Conservation (phyloP, 2,329 filamentous ascomycete genomes). For the Pseudonectria buxi region DNA sequence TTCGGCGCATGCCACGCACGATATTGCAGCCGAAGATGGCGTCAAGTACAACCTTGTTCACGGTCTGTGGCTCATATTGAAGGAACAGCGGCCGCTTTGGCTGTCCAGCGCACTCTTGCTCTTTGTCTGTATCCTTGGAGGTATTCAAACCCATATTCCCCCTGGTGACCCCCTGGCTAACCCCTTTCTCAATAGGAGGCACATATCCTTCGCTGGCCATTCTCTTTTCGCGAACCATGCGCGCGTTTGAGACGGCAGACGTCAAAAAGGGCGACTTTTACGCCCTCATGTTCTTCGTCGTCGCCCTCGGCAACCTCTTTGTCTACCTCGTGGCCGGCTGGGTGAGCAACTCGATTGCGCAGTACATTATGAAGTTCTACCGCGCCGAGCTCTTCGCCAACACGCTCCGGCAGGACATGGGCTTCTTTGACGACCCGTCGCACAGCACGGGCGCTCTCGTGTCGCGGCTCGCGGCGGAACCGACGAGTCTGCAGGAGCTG, state of each 20-base stretch:
- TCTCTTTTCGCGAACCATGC: slow-evolving; percentile 34
- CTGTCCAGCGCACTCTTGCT: slow-evolving; percentile 11
- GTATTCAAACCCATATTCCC: slow-evolving; percentile 8
- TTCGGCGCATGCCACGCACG: slow-evolving; percentile 16
- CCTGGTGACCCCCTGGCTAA: not conserved
- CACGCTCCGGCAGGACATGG: slow-evolving; percentile 48
- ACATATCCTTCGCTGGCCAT: slow-evolving; percentile 35
- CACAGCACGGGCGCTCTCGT: slow-evolving; percentile 34
- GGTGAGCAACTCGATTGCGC: slow-evolving; percentile 27
- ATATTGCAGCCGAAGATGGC: slow-evolving; percentile 3
- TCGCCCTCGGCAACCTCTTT: slow-evolving; percentile 40
- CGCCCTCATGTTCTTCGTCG: slow-evolving; percentile 49
- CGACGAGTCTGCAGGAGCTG: slow-evolving; percentile 43
- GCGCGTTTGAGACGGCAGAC: slow-evolving; percentile 28
- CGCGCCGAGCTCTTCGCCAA: slow-evolving; percentile 40
- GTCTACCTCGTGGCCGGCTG: slow-evolving; percentile 35
- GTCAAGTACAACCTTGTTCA: slow-evolving; percentile 20
- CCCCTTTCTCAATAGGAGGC: slow-evolving; percentile 19
- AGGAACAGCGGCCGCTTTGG: slow-evolving; percentile 25
- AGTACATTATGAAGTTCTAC: slow-evolving; percentile 29
- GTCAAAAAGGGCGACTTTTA: slow-evolving; percentile 42
- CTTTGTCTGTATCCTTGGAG: slow-evolving; percentile 21
- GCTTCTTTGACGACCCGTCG: slow-evolving; percentile 34
- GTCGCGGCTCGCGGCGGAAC: slow-evolving; percentile 30
- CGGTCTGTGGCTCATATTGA: slow-evolving; percentile 24